Base-by-base conservation (phyloP, 2,329 filamentous ascomycete genomes). In the Ceratocystis alfenasii region DNA sequence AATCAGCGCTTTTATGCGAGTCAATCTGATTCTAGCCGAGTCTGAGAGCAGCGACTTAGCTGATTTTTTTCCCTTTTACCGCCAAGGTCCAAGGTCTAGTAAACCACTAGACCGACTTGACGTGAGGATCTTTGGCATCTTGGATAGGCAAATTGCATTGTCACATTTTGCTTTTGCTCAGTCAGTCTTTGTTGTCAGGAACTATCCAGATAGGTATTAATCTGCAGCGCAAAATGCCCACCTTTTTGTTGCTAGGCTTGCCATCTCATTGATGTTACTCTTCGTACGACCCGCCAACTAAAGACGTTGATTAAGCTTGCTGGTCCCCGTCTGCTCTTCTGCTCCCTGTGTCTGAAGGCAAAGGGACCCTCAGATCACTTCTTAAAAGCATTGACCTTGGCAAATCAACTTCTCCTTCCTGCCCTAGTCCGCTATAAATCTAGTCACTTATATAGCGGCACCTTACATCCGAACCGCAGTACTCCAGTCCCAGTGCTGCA, bases 11-110 rank as follows among this genome's bases (percentile, higher is more conserved):
- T 30, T 62, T 62, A 62, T 28, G 36, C 60, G 60, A 62, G 25
- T 17, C 33, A 45, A 44, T 44, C 60, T 62, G 60, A 62, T 62
- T 62, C 60, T 62, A 62, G 60, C 60, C 60, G 60, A 62, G 60
- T 62, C 41, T 28, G 60, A 62, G 60, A 30, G 22, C 25, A 33
- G 7, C 7, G n/a, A 59, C 33, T 20, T 59, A 8, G 28, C 55
- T 7, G 55, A 20, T 59, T 59, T 59, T 33, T 5, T 41, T 41
- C 36, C 6, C 6, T 15, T 41, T 15, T 4, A 41, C 17, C 5
- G 25, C 28, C 28, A 59, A 59, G 55, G 25, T 15, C 5, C 55
- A 59, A 17, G 1, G 10, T 41, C 10, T 15, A 41, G 36, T 15
- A 41, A 15, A 15, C 36, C 36, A 12, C 36, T 12, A 41, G 36